Evolutionary conservation across 495 filamentous ascomycete genomes (phyloP), one percentile per base, ranked within the genome.

Genomic region (Penicillium bovifimosum): DNA sequence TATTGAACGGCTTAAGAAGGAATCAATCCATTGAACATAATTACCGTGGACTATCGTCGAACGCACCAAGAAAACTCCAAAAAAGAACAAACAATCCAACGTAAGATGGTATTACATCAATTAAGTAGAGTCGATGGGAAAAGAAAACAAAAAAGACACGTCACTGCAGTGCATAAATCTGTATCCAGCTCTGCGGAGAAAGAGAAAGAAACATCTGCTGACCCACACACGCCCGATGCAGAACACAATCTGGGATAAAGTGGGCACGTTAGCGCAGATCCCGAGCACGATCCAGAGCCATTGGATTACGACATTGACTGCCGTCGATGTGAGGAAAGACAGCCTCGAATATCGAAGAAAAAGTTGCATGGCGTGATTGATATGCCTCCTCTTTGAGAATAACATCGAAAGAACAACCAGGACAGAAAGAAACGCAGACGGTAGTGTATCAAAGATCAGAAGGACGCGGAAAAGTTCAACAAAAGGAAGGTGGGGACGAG

Each of bases 61-160:
- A 55, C 34, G 5, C 33, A 39, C 11, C 43, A 49, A 16, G 38
- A 47, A 48, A 48, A 53, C 32, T 44, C 43, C 51, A 1, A 7
- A 40, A 56, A 56, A 61, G 11, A 34, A 61, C 13, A 55, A 9
- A 54, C 44, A 58, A 52, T 52, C 50, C 54, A 53, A 55, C 61
- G 65, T 53, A 60, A 62, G 53, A 64, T 71, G 60, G 62, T 72
- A 71, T 70, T 70, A 71, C 68, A 71, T 70, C 60, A 59, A 62
- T 60, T 55, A 58, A 52, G 42, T 24, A 43, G 52, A 52, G 45
- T n/a, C n/a, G n/a, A n/a, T n/a, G 41, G 49, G 38, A 41, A 45
- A 14, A 47, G 52, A 44, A 24, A 51, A 33, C 0, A 18, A n/a
- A 34, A 2, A 28, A 47, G 36, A 28, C 49, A 32, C 16, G 29